These are phyloP conservation scores for Lactarius sp. DNA, from an alignment of 768 basidiomycete species.

Conservation along the genomic window DNA sequence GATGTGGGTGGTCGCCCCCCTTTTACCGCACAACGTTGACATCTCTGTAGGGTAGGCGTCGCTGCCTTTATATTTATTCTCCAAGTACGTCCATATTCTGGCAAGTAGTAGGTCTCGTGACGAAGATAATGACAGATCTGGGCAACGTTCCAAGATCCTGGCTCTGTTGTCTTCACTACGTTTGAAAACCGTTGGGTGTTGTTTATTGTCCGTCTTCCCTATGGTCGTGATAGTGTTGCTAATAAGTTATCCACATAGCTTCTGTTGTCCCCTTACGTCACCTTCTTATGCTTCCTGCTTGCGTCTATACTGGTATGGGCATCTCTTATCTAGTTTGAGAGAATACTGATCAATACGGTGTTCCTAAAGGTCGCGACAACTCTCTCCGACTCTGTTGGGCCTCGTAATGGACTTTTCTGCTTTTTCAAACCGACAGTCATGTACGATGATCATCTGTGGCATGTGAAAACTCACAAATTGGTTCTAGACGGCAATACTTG, in stretches of 20 bases:
- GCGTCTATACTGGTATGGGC: constrained; percentile 30
- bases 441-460: constrained; percentile 32
- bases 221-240: constrained; percentile 9
- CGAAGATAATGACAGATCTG: constrained; percentile 31
- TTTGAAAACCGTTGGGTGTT: constrained; percentile 28
- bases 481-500: constrained; percentile 23
- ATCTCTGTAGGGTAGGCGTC: constrained; percentile 36
- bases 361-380: constrained; percentile 22
- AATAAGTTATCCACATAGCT: constrained; percentile 29
- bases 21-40: constrained; percentile 9
- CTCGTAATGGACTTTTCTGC: constrained; percentile 49
- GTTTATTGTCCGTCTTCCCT: constrained; percentile 26
- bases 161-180: constrained; percentile 25
- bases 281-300: constrained; percentile 40
- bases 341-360: background rate
- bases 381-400: constrained; percentile 29
- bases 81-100: constrained; percentile 30
- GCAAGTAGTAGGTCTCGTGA: background rate
- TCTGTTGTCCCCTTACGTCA: constrained; percentile 37
- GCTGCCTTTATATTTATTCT: constrained; percentile 41
- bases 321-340: background rate
- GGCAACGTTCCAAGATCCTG: constrained; percentile 33
- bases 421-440: constrained; percentile 33
- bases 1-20: constrained; percentile 38
- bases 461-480: background rate